A percentile compares a stretch with the other conserved stretches of the same genome.
These are phyloP conservation scores for Mucor circinelloides DNA, from an alignment of 371 early-diverging fungal species.

Conservation along the genomic window DNA sequence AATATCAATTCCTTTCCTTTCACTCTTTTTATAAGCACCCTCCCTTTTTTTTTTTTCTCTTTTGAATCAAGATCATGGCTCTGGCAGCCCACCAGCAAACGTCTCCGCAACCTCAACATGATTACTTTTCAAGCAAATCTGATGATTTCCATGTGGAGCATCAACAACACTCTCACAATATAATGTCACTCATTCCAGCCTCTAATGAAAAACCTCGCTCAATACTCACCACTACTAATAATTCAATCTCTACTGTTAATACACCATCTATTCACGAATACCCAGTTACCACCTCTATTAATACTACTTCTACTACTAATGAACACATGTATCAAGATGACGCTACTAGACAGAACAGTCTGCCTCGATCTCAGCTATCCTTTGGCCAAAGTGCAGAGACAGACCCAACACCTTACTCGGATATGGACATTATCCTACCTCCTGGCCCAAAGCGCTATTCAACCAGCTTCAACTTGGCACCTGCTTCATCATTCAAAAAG, in stretches of 20 bases:
- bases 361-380: slow-evolving; percentile 18
- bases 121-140: slow-evolving; percentile 12
- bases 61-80: slow-evolving; percentile 12
- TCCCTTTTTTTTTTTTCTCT: slow-evolving; percentile 5
- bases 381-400: slow-evolving; percentile 16
- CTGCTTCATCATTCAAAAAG: slow-evolving; percentile 20
- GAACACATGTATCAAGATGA: background rate
- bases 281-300: background rate
- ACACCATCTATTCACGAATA: slow-evolving; percentile 13
- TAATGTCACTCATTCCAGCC: slow-evolving; percentile 15
- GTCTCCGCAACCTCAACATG: background rate
- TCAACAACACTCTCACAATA: slow-evolving; percentile 7
- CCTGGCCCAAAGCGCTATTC: slow-evolving; percentile 20
- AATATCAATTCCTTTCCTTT: slow-evolving; percentile 1
- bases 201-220: slow-evolving; percentile 20
- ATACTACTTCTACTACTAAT: slow-evolving; percentile 1
- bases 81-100: slow-evolving; percentile 22
- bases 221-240: background rate
- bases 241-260: background rate
- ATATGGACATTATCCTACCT: background rate
- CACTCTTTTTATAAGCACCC: background rate
- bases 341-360: slow-evolving; percentile 2
- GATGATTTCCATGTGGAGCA: slow-evolving; percentile 1
- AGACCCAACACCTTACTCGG: slow-evolving; percentile 22
- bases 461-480: slow-evolving; percentile 24